Percentiles rank a stretch among this genome's conserved stretches.
Conservation (phyloP, 208 protist genomes). For the Leishmania tropica region DNA sequence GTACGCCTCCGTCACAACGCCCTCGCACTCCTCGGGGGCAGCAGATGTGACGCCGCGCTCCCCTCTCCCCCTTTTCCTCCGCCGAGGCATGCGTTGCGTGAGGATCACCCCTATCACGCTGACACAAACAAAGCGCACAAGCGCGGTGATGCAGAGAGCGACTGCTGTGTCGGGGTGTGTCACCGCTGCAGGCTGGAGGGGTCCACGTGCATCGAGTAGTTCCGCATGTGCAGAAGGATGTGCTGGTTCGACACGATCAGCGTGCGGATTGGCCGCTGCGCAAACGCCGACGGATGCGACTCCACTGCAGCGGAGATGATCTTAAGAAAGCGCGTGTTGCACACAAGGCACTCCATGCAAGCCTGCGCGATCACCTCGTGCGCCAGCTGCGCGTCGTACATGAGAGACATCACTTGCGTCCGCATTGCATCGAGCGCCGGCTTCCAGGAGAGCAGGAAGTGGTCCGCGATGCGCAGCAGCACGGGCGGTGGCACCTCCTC, state of each 20-base stretch:
- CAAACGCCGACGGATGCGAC: conserved; percentile 25
- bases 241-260: conserved; percentile 78
- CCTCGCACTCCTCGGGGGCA: neutral
- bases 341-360: conserved; percentile 82
- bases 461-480: conserved; percentile 55
- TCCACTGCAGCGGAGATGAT: conserved; percentile 44
- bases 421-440: conserved; percentile 46
- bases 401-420: conserved; percentile 33
- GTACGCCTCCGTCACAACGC: neutral
- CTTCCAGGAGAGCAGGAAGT: conserved; percentile 67
- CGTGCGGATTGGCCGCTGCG: conserved; percentile 39
- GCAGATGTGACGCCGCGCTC: neutral
- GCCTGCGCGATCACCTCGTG: conserved; percentile 73
- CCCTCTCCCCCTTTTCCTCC: too few relatives aligned
- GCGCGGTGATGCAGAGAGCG: neutral
- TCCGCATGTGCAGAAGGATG: conserved; percentile 82
- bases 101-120: neutral
- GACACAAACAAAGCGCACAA: neutral
- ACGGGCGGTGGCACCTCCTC: conserved; percentile 27
- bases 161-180: neutral
- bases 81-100: neutral
- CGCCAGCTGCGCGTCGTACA: conserved; percentile 43
- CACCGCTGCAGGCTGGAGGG: conserved; percentile 6
- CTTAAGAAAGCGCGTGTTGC: conserved; percentile 75
- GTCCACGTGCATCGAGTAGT: conserved; percentile 50